Base-by-base conservation (phyloP, 2,329 filamentous ascomycete species). In the Curvularia sp. region DNA sequence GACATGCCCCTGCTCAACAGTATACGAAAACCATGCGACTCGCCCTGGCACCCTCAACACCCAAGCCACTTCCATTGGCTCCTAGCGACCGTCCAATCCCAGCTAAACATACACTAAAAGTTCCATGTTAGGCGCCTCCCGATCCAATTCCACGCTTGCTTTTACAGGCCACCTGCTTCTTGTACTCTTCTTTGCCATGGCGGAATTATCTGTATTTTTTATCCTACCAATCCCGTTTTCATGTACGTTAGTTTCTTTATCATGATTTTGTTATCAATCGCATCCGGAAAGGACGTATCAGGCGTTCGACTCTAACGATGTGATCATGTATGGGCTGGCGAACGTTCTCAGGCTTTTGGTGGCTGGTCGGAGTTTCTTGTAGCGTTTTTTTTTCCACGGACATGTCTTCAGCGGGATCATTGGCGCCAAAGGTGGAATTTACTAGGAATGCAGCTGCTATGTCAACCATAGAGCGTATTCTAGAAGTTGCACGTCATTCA, bases 251-350 rank as follows among this genome's bases (percentile, higher is more conserved):
- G 42, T 51, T 31, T 49, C 24, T 9, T 50, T 28, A 38, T 38
- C 4, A 18, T 20, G 26, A 18, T 42, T 47, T 44, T 39, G 18
- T 20, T 44, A 15, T 30, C 33, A 22, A 22, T 44, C 51, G 55
- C 24, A 35, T 60, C 60, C 53, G 22, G 56, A 59, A 51, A 60
- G 59, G 56, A 49, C 46, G 62, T 55, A 5, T 18, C 15, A 43
- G 58, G 43, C 55, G 48, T 42, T 46, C 38, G 43, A 44, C 18
- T 28, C 33, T 39, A 26, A 49, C 24, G 42, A 43, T 42, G 53
- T 47, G 56, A 47, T 61, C 31, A 42, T 49, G 46, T 55, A 55
- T 53, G 50, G 55, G 53, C 56, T 41, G 43, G 55, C 10, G 28
- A 26, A 22, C 48, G 35, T n/a, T 39, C 22, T 38, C 30, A 42